These are phyloP conservation scores for Pestalotiopsis sp. DNA, from an alignment of 2,329 filamentous ascomycete species.

Conservation along the genomic window DNA sequence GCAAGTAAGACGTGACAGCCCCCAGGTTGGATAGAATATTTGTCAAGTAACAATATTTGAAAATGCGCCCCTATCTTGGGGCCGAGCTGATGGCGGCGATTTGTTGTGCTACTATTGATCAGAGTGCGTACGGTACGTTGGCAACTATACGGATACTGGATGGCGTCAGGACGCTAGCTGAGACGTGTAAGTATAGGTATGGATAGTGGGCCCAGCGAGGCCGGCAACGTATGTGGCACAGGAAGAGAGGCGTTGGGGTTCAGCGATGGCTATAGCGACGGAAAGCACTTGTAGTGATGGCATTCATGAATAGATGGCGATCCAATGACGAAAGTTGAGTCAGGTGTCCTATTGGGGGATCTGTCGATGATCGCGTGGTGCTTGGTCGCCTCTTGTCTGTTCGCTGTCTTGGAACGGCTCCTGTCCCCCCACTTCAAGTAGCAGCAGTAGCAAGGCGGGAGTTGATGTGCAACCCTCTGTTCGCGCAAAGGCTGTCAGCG, in stretches of 20 bases:
- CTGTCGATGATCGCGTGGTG: slow-evolving; percentile 11
- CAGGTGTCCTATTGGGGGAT: slow-evolving; percentile 10
- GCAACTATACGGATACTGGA: not conserved
- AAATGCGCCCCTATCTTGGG: not conserved
- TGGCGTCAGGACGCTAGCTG: not conserved
- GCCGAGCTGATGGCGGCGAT: not conserved
- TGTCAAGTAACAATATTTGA: not conserved
- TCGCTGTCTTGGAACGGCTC: slow-evolving; percentile 3
- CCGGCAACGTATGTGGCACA: not conserved
- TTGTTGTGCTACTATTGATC: not conserved
- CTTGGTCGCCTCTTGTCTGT: not conserved
- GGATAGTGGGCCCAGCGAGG: not conserved
- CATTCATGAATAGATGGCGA: slow-evolving; percentile 2
- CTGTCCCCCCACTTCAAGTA: not conserved
- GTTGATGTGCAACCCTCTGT: not conserved
- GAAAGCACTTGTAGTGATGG: not conserved
- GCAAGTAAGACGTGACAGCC: not conserved
- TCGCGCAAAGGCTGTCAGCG: not conserved
- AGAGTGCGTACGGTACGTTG: not conserved
- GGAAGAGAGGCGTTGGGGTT: not conserved
- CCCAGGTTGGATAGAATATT: not conserved
- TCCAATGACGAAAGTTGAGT: slow-evolving; percentile 11
- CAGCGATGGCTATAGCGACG: not conserved
- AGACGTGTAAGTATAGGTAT: slow-evolving; percentile 1
- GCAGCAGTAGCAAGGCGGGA: not conserved